These are phyloP conservation scores for Botrytis elliptica DNA, from an alignment of 2,329 filamentous ascomycete species.

Conservation along the genomic window DNA sequence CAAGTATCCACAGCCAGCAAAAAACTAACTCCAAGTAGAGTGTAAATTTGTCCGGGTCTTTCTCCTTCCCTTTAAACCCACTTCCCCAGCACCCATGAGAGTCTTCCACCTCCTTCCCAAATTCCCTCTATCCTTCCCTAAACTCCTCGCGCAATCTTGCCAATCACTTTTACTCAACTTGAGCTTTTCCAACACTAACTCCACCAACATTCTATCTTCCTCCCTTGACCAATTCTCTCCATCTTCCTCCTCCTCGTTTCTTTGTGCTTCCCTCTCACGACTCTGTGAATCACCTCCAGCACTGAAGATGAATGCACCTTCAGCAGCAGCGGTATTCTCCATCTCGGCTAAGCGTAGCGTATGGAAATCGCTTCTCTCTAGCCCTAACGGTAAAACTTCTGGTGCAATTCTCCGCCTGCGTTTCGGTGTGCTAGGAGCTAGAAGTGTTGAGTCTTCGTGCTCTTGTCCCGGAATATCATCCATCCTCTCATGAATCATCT, in stretches of 20 bases:
- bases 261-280: conserved; percentile 31
- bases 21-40: conserved; percentile 52
- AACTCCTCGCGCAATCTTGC: conserved; percentile 64
- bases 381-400: conserved; percentile 57
- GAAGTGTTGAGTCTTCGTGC: conserved; percentile 30
- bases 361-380: conserved; percentile 60
- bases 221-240: conserved; percentile 55
- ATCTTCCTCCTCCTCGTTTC: conserved; percentile 7
- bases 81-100: conserved; percentile 57
- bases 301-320: background rate
- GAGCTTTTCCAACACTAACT: conserved; percentile 65
- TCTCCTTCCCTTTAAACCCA: conserved; percentile 53
- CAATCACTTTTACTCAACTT: conserved; percentile 63
- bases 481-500: conserved; percentile 47
- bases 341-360: conserved; percentile 43
- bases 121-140: conserved; percentile 59
- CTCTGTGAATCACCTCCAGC: background rate
- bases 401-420: conserved; percentile 57
- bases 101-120: conserved; percentile 63
- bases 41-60: conserved; percentile 49
- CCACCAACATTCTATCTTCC: conserved; percentile 64
- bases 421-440: conserved; percentile 53
- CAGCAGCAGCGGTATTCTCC: background rate
- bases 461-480: conserved; percentile 36
- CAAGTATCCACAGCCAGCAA: conserved; percentile 2